Base-by-base conservation (phyloP, 2,329 filamentous ascomycete genomes). In the Orbilia oligospora region DNA sequence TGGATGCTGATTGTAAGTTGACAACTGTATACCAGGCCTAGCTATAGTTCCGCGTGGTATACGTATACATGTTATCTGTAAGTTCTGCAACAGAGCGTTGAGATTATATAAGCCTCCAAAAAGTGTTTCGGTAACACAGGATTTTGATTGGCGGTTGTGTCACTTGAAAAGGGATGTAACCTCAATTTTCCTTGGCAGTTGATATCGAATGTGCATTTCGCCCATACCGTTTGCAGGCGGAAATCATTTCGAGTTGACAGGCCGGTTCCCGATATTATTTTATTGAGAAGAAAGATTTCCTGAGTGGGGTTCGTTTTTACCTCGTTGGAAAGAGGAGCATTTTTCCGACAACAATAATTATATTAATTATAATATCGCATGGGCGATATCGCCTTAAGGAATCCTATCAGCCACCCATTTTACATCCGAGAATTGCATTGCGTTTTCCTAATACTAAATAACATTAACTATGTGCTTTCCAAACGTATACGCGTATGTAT, bases 1-100 rank as follows among this genome's bases (percentile, higher is more conserved):
- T n/a, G n/a, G n/a, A n/a, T 22, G 20, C 30, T 10, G 53, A 61
- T 61, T 44, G 36, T 61, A 36, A 61, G 56, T 61, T 44, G 56
- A 61, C 56, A 1, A 36, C 9, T 1, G n/a, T n/a, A 41, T n/a
- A n/a, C n/a, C n/a, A n/a, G n/a, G n/a, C n/a, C n/a, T n/a, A n/a
- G n/a, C n/a, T n/a, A n/a, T 9, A 8, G 33, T 8, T 36, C 9
- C 4, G 8, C 9, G 33, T 36, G 10, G 33, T 14, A 16, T 22
- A 24, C 14, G 33, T 14, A 16, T 22, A 24, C 14, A 22, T 33
- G 22, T 30, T 30, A 30, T 30, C 6, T 6, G 6, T 30, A 30
- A 3, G 27, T 3, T 30, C 27, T 36, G 12, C 10, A 4, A 14
- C 38, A 44, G 12, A 30, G 9, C n/a, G 33, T 58, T 38, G 30